Base-by-base conservation (phyloP, 192 early-diverging fungal species). In the Geranomyces michiganensis region DNA sequence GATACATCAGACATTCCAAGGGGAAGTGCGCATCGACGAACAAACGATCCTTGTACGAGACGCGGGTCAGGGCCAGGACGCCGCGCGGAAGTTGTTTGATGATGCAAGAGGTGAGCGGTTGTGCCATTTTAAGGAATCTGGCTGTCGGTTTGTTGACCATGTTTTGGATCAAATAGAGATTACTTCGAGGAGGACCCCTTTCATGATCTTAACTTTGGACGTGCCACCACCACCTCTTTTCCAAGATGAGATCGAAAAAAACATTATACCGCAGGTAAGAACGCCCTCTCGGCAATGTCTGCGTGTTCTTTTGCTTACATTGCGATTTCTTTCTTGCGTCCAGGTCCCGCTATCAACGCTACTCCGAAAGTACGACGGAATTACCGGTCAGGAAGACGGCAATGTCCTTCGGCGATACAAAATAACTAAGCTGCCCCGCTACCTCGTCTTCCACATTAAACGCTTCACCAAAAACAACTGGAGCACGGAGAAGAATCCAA, bases 181-280 rank as follows among this genome's bases (percentile, higher is more conserved):
- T 30, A 83, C 75, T n/a, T 78, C 78, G 13, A 81, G 67, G 30
- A 65, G 60, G 1, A 81, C 84, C 0, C 94, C 95, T 1, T 97
- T 99, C 72, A 71, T 97, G 64, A 87, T 96, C 43, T 80, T 99
- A 56, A 88, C 91, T 5, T 72, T 99, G 70, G 95, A 99, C 61
- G 77, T 96, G 19, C 97, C 97, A 27, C 91, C 93, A 19, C 86
- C 90, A 13, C 97, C 96, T 1, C 77, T 99, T 21, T 99, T 95
- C 74, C 89, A 90, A 36, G 93, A 93, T 68, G 94, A 94, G 48
- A 70, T 84, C 10, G 89, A 94, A 63, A 85, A 88, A 45, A 91
- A 91, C 67, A 93, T 94, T 66, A 94, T 99, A 73, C 97, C 97
- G 12, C 97, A 99, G 67, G 86, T 85, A 83, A 24, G 27, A 10